Base-by-base conservation (phyloP, 352 stramenopile genomes). In the Phytophthora fragariaefolia region DNA sequence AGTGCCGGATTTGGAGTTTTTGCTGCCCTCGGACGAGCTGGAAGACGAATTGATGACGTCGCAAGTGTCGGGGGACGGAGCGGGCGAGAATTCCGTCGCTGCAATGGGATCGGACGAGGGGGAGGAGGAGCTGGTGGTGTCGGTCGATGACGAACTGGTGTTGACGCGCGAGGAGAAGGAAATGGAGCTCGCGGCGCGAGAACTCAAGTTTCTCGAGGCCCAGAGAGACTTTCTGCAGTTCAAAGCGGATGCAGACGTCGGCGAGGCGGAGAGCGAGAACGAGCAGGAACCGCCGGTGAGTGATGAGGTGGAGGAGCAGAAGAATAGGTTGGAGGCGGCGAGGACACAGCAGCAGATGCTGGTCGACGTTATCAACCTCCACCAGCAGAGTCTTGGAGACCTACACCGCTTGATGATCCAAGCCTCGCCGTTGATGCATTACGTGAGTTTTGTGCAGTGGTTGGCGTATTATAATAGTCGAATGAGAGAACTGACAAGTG, bases 221-320 rank as follows among this genome's bases (percentile, higher is more conserved):
- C 82, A 90, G 50, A 68, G 75, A 66, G 71, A 88, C 13, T 86
- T 87, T 34, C 46, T 88, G 32, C 69, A 80, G 53, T 87, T 80
- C 55, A 87, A 82, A 60, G 62, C 49, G 8, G 51, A 80, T 30
- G 40, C 42, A 28, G 13, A 50, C 57, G 36, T 26, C 36, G 17
- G 32, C 15, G 49, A 56, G 9, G 27, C 2, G 7, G 32, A 40
- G 18, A 42, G 1, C 3, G 43, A 36, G 4, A 63, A n/a, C 1
- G 30, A 52, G 18, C 46, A 57, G 4, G 53, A 63, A 42, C 30
- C 57, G 15, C 46, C 64, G 20, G 6, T 45, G 10, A 45, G 69
- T 10, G 40, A 55, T 1, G 45, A 73, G 15, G 66, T 69, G 0
- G 38, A 71, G 15, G 46, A 74, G 15, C 67, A 85, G 53, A 75